Evolutionary conservation across 2,329 filamentous ascomycete species (phyloP).

Genomic region (Penicillium janthinellum): DNA sequence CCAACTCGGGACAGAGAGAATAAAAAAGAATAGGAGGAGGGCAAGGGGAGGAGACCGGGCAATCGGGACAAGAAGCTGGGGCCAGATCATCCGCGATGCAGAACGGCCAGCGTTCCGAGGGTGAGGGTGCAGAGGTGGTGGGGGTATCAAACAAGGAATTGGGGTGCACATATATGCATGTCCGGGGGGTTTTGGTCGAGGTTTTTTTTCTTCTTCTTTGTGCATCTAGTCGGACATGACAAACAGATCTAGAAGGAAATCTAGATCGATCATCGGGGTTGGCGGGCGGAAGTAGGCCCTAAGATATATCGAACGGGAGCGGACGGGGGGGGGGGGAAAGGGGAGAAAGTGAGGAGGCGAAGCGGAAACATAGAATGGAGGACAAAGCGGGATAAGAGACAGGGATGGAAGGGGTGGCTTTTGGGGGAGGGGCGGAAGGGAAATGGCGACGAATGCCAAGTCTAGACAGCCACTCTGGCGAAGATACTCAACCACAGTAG

Average conservation of each 20-base stretch:
- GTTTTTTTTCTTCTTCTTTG: conserved; percentile 26
- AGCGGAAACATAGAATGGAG: not conserved
- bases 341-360: not conserved
- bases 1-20: conserved; percentile 8
- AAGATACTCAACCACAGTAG: not conserved
- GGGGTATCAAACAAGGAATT: conserved; percentile 30
- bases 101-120: conserved; percentile 11
- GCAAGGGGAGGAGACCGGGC: conserved; percentile 10
- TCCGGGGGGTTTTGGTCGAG: conserved; percentile 13
- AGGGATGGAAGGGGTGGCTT: conserved; percentile 6
- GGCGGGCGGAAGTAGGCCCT: conserved; percentile 38
- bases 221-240: conserved; percentile 27
- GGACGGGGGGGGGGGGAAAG: not conserved
- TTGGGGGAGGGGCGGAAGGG: not conserved
- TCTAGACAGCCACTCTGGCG: conserved; percentile 12
- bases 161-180: conserved; percentile 10
- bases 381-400: not conserved
- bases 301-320: conserved; percentile 9
- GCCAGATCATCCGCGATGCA: conserved; percentile 4
- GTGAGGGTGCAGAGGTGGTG: conserved; percentile 1
- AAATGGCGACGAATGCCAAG: conserved; percentile 16
- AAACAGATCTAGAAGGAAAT: conserved; percentile 6
- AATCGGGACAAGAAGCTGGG: conserved; percentile 12
- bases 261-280: conserved; percentile 5
- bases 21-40: conserved; percentile 12